Evolutionary conservation across 2,329 filamentous ascomycete species (phyloP).

Genomic region (Sporothrix pallida): DNA sequence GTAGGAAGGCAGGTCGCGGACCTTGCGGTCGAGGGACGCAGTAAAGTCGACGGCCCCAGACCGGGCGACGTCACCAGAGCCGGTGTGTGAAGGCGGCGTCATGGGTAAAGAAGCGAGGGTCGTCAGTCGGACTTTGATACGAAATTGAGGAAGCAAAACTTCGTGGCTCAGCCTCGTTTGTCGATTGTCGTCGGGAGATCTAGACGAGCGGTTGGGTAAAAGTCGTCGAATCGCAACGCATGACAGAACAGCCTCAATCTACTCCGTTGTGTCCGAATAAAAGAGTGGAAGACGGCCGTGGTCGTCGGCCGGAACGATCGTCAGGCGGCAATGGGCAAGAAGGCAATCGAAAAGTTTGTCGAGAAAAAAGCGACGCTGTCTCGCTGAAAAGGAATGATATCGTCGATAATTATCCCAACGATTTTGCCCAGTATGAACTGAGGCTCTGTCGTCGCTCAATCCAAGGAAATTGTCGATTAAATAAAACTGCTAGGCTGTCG

Average conservation of each 20-base stretch:
- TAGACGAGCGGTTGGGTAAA: not conserved
- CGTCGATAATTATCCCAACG: not conserved
- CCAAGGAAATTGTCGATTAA: constrained; percentile 1
- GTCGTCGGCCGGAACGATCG: constrained; percentile 3
- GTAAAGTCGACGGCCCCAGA: not conserved
- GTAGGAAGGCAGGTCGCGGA: constrained; percentile 26
- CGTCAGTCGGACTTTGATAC: not conserved
- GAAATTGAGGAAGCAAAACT: no score
- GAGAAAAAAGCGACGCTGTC: not conserved
- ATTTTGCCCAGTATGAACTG: not conserved
- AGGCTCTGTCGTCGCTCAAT: not conserved
- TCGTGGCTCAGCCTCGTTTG: not conserved
- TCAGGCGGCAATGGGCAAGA: not conserved
- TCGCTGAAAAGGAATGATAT: not conserved
- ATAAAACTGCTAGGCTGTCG: not conserved
- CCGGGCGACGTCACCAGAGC: not conserved
- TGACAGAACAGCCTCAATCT: constrained; percentile 8
- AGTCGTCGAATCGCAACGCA: not conserved
- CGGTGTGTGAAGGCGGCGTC: constrained; percentile 14
- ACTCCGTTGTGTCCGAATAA: not conserved
- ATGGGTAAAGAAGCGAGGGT: not conserved
- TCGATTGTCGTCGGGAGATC: not conserved
- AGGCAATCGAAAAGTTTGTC: not conserved
- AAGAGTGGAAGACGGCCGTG: not conserved
- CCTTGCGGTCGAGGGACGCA: constrained; percentile 4